Conservation (phyloP, 1,284 basidiomycete genomes). For the Wolfiporia cocos region DNA sequence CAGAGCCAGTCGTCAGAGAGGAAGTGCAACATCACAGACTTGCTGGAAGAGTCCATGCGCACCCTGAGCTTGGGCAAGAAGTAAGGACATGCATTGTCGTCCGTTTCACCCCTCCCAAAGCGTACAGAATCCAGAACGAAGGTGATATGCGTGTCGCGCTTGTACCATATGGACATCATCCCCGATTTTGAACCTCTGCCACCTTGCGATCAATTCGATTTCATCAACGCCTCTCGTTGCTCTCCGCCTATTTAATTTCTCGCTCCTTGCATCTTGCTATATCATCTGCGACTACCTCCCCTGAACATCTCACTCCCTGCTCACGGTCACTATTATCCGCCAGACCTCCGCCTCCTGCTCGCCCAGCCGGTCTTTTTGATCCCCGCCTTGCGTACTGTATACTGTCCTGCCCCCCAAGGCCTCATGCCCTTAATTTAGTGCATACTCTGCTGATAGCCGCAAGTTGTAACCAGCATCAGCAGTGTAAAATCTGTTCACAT, state of each 20-base stretch:
- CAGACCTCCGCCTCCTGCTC: no score
- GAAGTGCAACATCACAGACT: conserved; percentile 29
- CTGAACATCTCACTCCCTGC: background rate
- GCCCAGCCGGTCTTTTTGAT: no score
- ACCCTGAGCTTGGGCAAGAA: conserved; percentile 24
- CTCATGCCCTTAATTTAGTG: no score
- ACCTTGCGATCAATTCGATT: no score
- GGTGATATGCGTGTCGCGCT: background rate
- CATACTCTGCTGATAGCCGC: no score
- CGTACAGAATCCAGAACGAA: background rate
- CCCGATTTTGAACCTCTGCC: no score
- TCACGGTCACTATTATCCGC: background rate
- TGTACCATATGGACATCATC: background rate
- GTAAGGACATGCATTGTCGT: background rate
- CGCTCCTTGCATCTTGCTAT: background rate
- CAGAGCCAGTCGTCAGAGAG: conserved; percentile 7
- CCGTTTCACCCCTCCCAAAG: background rate
- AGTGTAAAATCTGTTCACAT: no score
- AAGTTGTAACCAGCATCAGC: no score
- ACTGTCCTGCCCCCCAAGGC: no score
- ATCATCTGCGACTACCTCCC: background rate
- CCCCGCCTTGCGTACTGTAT: no score
- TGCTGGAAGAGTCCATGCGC: conserved; percentile 62
- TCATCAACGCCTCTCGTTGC: no score
- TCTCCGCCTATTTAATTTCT: background rate